phyloP scores from a whole-genome alignment of 305 asterid species.

The Solanum hybrid region DNA sequence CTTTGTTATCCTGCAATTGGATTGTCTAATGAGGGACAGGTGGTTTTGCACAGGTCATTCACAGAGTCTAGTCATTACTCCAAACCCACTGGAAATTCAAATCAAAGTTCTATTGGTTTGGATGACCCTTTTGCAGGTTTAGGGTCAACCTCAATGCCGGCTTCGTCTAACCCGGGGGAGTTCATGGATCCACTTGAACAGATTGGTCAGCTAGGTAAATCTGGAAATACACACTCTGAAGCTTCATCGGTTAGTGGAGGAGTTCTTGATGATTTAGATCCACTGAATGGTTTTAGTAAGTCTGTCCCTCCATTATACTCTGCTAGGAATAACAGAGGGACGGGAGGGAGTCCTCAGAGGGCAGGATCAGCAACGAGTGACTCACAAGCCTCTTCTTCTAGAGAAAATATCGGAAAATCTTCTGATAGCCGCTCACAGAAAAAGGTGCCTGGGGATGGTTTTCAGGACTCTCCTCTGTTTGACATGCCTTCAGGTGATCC shows the following conservation, averaged over 20 bases:
- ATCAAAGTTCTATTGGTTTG: slow-evolving; percentile 25
- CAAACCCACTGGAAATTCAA: slow-evolving; percentile 45
- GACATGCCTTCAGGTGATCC: slow-evolving; percentile 64
- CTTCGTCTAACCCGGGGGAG: slow-evolving; percentile 37
- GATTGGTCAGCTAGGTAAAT: slow-evolving; percentile 43
- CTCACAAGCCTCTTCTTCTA: slow-evolving; percentile 32
- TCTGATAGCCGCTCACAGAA: slow-evolving; percentile 45
- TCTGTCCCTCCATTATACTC: slow-evolving; percentile 48
- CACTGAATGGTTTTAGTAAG: slow-evolving; percentile 51
- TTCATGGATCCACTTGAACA: slow-evolving; percentile 64
- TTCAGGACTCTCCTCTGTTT: slow-evolving; percentile 66
- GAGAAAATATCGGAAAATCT: slow-evolving; percentile 43
- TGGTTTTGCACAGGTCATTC: slow-evolving; percentile 39
- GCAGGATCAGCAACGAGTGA: slow-evolving; percentile 22
- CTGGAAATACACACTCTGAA: slow-evolving; percentile 46
- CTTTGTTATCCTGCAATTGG: background rate
- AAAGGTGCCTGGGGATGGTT: slow-evolving; percentile 41
- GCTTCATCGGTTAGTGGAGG: slow-evolving; percentile 45
- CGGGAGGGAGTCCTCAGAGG: slow-evolving; percentile 48
- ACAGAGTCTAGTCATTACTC: slow-evolving; percentile 59
- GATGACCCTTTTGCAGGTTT: slow-evolving; percentile 76
- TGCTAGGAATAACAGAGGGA: slow-evolving; percentile 41
- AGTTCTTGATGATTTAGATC: slow-evolving; percentile 75
- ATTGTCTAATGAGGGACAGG: background rate
- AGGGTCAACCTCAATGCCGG: slow-evolving; percentile 46